Evolutionary conservation across 2,329 filamentous ascomycete species (phyloP).

Genomic region (Teratosphaeria destructans): DNA sequence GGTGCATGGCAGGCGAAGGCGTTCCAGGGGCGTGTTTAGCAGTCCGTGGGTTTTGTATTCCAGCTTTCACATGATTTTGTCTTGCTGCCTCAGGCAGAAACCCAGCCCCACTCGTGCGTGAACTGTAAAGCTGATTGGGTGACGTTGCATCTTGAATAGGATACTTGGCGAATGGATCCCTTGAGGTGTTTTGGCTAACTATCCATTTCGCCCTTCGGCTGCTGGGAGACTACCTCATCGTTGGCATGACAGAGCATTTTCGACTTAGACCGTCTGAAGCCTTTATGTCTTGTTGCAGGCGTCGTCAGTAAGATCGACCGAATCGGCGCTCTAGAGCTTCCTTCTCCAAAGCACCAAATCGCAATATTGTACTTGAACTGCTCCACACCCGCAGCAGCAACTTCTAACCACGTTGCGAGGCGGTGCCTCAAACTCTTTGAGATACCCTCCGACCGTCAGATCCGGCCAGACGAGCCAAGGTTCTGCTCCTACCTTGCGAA

Average conservation of each 20-base stretch:
- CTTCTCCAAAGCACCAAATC: background rate
- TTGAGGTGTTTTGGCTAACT: background rate
- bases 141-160: background rate
- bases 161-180: background rate
- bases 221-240: too few species aligned
- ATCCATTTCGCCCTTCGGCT: too few species aligned
- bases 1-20: background rate
- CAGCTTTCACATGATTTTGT: background rate
- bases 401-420: background rate
- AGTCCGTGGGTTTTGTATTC: background rate
- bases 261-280: background rate
- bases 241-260: too few species aligned
- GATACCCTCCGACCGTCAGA: background rate
- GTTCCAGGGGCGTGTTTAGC: background rate
- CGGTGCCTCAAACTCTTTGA: background rate
- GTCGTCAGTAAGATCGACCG: background rate
- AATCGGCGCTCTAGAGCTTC: background rate
- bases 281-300: background rate
- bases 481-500: background rate
- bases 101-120: background rate
- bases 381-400: too few species aligned
- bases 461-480: background rate
- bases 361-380: background rate
- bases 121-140: background rate
- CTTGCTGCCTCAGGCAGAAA: background rate